Conservation (phyloP, 2,329 filamentous ascomycete species). For the Aspergillus fumigatus region DNA sequence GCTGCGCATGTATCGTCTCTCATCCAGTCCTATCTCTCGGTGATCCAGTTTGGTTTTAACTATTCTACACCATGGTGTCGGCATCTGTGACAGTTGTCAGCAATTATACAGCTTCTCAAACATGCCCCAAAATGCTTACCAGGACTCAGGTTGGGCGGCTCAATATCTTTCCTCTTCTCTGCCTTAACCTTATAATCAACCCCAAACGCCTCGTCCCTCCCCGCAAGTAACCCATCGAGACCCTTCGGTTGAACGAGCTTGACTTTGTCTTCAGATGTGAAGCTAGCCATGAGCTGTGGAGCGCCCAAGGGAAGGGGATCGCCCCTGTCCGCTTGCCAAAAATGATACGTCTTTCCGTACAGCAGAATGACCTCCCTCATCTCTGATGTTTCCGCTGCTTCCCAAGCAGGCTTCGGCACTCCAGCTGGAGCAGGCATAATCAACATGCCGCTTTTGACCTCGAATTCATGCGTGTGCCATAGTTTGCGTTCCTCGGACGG, state of each 20-base stretch:
- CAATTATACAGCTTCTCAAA: not conserved
- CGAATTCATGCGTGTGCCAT: conserved; percentile 68
- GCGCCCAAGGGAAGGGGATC: conserved; percentile 58
- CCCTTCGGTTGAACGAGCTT: conserved; percentile 20
- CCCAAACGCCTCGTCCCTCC: conserved; percentile 52
- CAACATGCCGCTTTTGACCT: conserved; percentile 43
- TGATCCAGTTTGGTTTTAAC: not conserved
- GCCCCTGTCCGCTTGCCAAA: conserved; percentile 79
- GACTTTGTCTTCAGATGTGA: conserved; percentile 28
- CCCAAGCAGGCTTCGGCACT: conserved; percentile 60
- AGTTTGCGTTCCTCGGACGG: conserved; percentile 63
- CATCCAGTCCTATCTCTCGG: not conserved
- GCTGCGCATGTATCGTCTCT: not conserved
- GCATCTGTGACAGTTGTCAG: conserved; percentile 24
- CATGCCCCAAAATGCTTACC: conserved; percentile 22
- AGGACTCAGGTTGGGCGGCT: conserved; percentile 25
- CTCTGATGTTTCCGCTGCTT: conserved; percentile 69
- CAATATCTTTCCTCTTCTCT: conserved; percentile 50
- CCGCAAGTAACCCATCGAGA: conserved; percentile 39
- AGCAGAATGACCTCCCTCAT: conserved; percentile 71
- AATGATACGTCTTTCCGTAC: conserved; percentile 80
- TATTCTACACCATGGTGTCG: conserved; percentile 27
- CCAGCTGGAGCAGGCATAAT: conserved; percentile 36
- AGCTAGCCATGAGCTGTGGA: conserved; percentile 63
- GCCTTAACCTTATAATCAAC: conserved; percentile 50